Percentiles rank a stretch among this genome's conserved stretches.
These are phyloP conservation scores for Globisporangium nunn DNA, from an alignment of 352 stramenopile species.

Conservation along the genomic window DNA sequence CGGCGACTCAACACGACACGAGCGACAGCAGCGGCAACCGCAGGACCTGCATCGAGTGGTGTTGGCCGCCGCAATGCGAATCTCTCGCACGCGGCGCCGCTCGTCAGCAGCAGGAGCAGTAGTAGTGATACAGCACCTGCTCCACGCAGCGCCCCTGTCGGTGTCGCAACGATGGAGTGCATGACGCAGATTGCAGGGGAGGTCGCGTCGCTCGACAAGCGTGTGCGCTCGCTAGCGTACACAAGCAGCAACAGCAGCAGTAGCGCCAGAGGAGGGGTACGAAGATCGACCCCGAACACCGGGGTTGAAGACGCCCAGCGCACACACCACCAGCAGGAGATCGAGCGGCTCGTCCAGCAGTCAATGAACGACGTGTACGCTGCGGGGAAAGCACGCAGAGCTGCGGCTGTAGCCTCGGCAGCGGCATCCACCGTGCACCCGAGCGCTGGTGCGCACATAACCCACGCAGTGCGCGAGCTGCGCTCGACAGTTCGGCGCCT, in stretches of 20 bases:
- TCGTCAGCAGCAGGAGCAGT: not conserved
- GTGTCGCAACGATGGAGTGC: conserved; percentile 5
- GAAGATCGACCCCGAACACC: not conserved
- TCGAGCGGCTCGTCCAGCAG: conserved; percentile 44
- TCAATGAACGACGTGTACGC: conserved; percentile 39
- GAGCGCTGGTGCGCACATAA: conserved; percentile 41
- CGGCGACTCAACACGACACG: not conserved
- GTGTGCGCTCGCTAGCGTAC: conserved; percentile 13
- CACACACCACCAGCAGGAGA: conserved; percentile 25
- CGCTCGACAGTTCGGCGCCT: conserved; percentile 55
- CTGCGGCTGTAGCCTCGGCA: not conserved
- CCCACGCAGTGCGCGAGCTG: conserved; percentile 47
- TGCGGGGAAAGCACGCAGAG: conserved; percentile 4
- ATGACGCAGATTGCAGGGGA: conserved; percentile 21
- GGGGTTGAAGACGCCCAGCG: not conserved
- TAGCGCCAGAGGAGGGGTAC: not conserved
- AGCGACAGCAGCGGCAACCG: not conserved
- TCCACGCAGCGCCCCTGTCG: not conserved
- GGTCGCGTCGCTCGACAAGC: conserved; percentile 18
- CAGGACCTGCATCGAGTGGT: not conserved
- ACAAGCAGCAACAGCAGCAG: not conserved
- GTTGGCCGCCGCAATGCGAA: not conserved
- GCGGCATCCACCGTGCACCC: conserved; percentile 15
- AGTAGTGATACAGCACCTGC: not conserved
- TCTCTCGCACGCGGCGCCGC: not conserved